Base-by-base conservation (phyloP, 805 yeast species). In the Candida ponderosae region DNA sequence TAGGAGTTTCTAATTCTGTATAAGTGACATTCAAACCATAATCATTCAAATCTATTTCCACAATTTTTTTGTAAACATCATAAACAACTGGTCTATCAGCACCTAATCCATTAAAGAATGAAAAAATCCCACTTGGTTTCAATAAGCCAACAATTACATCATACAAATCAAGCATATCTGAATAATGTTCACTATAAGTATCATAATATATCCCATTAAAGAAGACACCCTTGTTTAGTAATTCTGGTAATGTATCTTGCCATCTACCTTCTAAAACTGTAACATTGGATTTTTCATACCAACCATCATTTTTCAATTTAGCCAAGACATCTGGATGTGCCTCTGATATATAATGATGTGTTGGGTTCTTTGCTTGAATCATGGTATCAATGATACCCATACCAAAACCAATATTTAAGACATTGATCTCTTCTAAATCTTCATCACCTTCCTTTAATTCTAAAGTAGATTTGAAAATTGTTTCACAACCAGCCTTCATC, bases 141-240 rank as follows among this genome's bases (percentile, higher is more conserved):
- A 89, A 61, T 35, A 89, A 62, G 0, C 96, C 97, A 16, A 87
- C 94, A 5, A 85, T 69, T 11, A 72, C 54, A 59, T 90, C 96
- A 53, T 81, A 86, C 20, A 90, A 65, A 35, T 85, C 90, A 33
- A 87, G 65, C 93, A 89, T 83, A 54, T 89, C 96, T 42, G 68
- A 68, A 57, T 90, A 89, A 55, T 86, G 94, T 55, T 89, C 97
- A 44, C 95, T 83, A 57, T 82, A 89, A 0, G 97, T 90, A 56
- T 89, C 97, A 55, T 84, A 89, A 59, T 89, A 89, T 27, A 90
- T 83, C 4, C 97, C 97, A 54, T 88, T 87, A 58, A 89, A 84
- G 50, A 78, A 82, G 1, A 82, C 77, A 19, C 83, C 83, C 30
- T 71, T 50, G 36, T 73, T 74, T 20, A 89, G 56, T 26, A 90